phyloP scores from a whole-genome alignment of 1,284 basidiomycete genomes.

The Chondrostereum purpureum region DNA sequence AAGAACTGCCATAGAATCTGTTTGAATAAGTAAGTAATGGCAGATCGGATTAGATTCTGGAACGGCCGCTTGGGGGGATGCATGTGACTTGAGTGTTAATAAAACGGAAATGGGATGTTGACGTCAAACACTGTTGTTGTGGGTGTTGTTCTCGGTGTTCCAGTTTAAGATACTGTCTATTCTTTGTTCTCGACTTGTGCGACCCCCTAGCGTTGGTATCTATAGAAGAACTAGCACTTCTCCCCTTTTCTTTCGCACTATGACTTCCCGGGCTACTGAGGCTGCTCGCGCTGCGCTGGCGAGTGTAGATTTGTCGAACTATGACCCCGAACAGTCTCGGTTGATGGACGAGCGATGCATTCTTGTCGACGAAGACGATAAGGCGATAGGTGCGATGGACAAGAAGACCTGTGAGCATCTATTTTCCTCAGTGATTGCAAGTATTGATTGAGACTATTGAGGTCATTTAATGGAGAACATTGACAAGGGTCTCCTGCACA shows the following conservation, averaged over 20 bases:
- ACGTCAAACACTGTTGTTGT: no score
- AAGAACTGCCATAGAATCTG: no score
- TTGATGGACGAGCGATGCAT: conserved; percentile 99
- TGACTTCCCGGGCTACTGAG: conserved; percentile 50
- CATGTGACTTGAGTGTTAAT: no score
- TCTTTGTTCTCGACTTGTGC: not conserved
- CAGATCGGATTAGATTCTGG: not conserved
- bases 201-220: not conserved
- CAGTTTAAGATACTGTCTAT: conserved; percentile 1
- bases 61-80: not conserved
- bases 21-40: not conserved
- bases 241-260: conserved; percentile 21
- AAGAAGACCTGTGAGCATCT: conserved; percentile 91
- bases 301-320: conserved; percentile 65
- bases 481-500: conserved; percentile 89
- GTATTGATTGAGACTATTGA: conserved; percentile 25
- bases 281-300: conserved; percentile 60
- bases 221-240: not conserved
- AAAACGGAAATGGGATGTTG: no score
- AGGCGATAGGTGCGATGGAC: conserved; percentile 83
- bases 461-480: conserved; percentile 99
- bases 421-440: conserved; percentile 2
- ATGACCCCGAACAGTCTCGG: conserved; percentile 77
- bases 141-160: not conserved
- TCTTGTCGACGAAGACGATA: conserved; percentile 87